These are phyloP conservation scores for Berberis vulgaris DNA, from an alignment of 164 flowering plant genomes.

Conservation along the genomic window DNA sequence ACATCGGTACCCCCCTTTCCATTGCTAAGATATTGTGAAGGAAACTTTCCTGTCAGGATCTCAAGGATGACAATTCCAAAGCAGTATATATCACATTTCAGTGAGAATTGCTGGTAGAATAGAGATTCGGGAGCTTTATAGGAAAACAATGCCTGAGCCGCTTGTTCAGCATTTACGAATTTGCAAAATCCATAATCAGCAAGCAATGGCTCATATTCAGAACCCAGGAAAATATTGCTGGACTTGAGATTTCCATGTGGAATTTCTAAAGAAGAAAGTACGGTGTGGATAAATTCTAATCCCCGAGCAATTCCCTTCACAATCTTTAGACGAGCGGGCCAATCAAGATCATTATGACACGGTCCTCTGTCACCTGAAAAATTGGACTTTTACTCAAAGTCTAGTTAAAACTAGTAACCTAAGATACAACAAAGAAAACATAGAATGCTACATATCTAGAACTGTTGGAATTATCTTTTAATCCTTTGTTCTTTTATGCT, in stretches of 20 bases:
- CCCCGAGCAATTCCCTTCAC: slow-evolving; percentile 67
- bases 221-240: slow-evolving; percentile 57
- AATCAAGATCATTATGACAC: slow-evolving; percentile 45
- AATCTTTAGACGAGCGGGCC: slow-evolving; percentile 68
- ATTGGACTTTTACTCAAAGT: background rate
- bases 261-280: slow-evolving; percentile 36
- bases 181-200: slow-evolving; percentile 54
- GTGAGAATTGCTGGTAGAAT: slow-evolving; percentile 37
- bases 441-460: too few relatives aligned
- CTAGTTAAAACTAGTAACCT: background rate
- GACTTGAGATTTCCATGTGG: slow-evolving; percentile 96
- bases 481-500: too few relatives aligned
- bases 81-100: slow-evolving; percentile 70
- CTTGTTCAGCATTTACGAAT: slow-evolving; percentile 33
- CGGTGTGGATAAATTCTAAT: slow-evolving; percentile 48
- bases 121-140: slow-evolving; percentile 57
- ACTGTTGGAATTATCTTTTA: too few relatives aligned
- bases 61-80: slow-evolving; percentile 76
- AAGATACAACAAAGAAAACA: background rate
- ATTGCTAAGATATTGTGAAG: slow-evolving; percentile 63
- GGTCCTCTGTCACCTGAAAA: slow-evolving; percentile 67
- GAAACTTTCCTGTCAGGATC: slow-evolving; percentile 78
- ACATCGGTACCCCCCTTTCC: slow-evolving; percentile 86
- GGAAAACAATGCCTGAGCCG: slow-evolving; percentile 52
- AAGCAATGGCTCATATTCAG: slow-evolving; percentile 52